phyloP scores from a whole-genome alignment of 2,329 filamentous ascomycete genomes.

The Penicillium sp. region DNA sequence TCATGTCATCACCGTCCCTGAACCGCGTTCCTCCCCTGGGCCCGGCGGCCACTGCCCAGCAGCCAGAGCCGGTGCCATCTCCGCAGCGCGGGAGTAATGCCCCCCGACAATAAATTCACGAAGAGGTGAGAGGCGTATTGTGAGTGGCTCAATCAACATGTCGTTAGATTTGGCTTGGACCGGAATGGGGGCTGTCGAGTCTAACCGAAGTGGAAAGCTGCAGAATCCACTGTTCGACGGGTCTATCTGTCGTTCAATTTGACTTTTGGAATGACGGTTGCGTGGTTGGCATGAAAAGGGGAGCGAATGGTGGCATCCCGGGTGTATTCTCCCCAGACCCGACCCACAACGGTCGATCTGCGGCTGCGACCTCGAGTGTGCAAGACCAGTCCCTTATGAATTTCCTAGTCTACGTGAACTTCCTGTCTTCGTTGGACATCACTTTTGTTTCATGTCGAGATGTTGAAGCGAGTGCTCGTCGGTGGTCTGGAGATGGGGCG shows the following conservation, averaged over 20 bases:
- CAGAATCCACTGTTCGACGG: no score
- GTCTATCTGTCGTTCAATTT: slow-evolving; percentile 14
- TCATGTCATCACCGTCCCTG: slow-evolving; percentile 35
- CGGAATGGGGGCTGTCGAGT: no score
- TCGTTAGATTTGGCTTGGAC: no score
- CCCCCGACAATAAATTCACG: slow-evolving; percentile 5
- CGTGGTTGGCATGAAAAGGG: slow-evolving; percentile 1
- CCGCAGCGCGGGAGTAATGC: slow-evolving; percentile 15
- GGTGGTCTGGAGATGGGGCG: background rate
- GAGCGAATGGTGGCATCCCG: slow-evolving; percentile 16
- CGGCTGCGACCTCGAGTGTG: slow-evolving; percentile 1
- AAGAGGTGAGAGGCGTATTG: no score
- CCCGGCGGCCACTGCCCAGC: slow-evolving; percentile 25
- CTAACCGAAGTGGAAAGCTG: no score
- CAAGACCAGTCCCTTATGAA: background rate
- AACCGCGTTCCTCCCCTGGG: slow-evolving; percentile 34
- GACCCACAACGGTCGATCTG: background rate
- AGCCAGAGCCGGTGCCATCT: slow-evolving; percentile 25
- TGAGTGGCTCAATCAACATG: no score
- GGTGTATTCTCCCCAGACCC: slow-evolving; percentile 15
- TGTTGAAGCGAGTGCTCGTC: no score
- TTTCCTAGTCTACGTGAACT: background rate
- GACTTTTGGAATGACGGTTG: slow-evolving; percentile 4
- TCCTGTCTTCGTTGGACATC: no score
- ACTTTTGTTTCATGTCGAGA: no score